Evolutionary conservation across 805 yeast genomes (phyloP).

Genomic region (Pichia scutulata): DNA sequence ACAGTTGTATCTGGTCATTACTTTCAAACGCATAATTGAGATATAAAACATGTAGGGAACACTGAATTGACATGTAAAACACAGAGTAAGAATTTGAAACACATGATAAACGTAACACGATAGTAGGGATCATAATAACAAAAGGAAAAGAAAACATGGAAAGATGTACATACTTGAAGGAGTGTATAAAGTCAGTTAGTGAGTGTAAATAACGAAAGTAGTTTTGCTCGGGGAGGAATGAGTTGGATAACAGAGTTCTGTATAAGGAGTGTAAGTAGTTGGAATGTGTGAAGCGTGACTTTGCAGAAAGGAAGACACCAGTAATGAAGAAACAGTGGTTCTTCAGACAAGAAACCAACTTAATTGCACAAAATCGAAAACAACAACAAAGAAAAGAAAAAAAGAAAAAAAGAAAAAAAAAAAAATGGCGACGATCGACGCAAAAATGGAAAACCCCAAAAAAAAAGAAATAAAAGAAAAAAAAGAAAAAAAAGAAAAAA

Average conservation of each 20-base stretch:
- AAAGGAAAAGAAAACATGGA: not conserved
- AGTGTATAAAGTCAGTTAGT: not conserved
- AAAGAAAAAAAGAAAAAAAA: too few relatives aligned
- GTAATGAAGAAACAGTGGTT: not conserved
- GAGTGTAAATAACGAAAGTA: not conserved
- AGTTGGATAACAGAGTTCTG: not conserved
- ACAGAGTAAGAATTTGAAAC: too few relatives aligned
- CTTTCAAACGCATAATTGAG: too few relatives aligned
- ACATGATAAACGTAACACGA: too few relatives aligned
- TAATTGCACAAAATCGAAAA: too few relatives aligned
- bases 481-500: too few relatives aligned
- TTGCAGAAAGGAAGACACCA: not conserved
- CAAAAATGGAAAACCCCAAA: too few relatives aligned
- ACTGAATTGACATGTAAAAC: too few relatives aligned
- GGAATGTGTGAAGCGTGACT: conserved; percentile 18
- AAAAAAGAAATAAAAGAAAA: too few relatives aligned
- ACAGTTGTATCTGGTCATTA: too few relatives aligned
- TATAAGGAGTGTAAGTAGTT: conserved; percentile 25
- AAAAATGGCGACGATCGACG: not conserved
- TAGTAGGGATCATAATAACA: too few relatives aligned
- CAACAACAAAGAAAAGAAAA: not conserved
- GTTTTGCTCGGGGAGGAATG: not conserved
- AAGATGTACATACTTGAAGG: not conserved
- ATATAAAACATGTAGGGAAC: too few relatives aligned
- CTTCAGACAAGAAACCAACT: not conserved